Evolutionary conservation across 2,329 filamentous ascomycete species (phyloP).

Genomic region (Exophiala alcalophila): DNA sequence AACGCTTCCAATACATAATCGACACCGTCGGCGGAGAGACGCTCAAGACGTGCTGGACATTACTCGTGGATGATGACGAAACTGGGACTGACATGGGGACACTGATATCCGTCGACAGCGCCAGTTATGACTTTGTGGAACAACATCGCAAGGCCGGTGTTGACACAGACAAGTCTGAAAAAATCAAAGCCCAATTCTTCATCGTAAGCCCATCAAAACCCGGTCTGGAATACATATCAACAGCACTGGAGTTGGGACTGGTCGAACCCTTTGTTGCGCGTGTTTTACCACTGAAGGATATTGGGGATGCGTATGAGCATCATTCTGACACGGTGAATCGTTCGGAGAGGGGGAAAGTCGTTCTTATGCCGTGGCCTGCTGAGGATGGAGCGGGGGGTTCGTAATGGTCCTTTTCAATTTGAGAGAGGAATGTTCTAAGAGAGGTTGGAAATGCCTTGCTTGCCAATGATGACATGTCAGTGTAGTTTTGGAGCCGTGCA

Average conservation of each 20-base stretch:
- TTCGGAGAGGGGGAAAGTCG: constrained; percentile 30
- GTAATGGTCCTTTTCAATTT: too few relatives aligned
- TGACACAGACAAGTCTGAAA: constrained; percentile 11
- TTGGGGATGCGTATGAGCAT: constrained; percentile 29
- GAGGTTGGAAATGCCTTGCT: too few relatives aligned
- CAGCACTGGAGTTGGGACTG: constrained; percentile 18
- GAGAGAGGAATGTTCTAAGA: too few relatives aligned
- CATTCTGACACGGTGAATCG: constrained; percentile 22
- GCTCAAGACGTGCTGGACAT: constrained; percentile 29
- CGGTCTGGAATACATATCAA: constrained; percentile 21
- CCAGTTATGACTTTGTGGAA: constrained; percentile 33
- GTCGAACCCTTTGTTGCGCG: constrained; percentile 29
- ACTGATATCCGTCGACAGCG: constrained; percentile 34
- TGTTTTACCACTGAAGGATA: constrained; percentile 24
- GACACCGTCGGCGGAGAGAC: constrained; percentile 33
- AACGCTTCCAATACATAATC: constrained; percentile 31
- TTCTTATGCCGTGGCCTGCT: constrained; percentile 23
- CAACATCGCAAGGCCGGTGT: constrained; percentile 29
- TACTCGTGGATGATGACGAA: constrained; percentile 17
- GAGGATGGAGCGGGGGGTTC: too few relatives aligned
- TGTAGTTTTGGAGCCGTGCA: too few relatives aligned
- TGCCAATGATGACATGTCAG: too few relatives aligned
- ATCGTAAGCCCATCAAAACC: constrained; percentile 21
- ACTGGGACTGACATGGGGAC: constrained; percentile 21
- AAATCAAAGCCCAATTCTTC: constrained; percentile 31